Evolutionary conservation across 2,329 filamentous ascomycete genomes (phyloP), one percentile per base, ranked within the genome.

Genomic region (Calonectria ilicicola): DNA sequence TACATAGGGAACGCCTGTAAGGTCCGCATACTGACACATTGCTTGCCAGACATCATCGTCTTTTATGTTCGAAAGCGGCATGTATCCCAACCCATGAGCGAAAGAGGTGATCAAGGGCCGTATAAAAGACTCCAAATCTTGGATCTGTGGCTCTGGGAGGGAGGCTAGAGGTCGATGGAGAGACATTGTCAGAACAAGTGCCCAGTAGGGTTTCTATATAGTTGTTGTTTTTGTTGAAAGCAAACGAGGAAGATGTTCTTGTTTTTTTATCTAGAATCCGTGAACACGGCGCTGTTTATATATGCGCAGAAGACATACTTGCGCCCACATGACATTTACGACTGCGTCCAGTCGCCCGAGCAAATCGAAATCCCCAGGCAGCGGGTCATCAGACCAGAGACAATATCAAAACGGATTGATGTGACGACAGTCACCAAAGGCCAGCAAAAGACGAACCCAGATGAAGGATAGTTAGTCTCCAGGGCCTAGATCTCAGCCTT

Each of bases 31-130:
- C 6, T 23, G 4, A 0, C 32, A 8, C 72, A 75, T 70, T 0
- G 62, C 63, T 17, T 67, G 29, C 65, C 72, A 72, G 3, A 75
- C 14, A 1, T 12, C 17, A 1, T 47, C 38, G 6, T 75, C 71
- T 3, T 35, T 53, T 1, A 40, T 65, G 3, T 17, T 53, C 8
- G 19, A 53, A 0, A 44, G 51, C 0, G 51, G 53, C 10, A 44
- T 29, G 6, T 72, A 75, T 1, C 65, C 35, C 10, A 75, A 44
- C 5, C 64, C 68, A 12, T 58, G 2, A 1, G 51, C 38, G 14
- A 74, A 68, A 1, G 60, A 64, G 5, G 32, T 72, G 5, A 75
- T 66, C 5, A 72, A 42, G 5, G n/a, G 72, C 15, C 63, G 12
- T 46, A 69, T 58, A 3, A 60, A 72, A 2, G 65, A 46, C 14